These are phyloP conservation scores for Boletus insuetus DNA, from an alignment of 768 basidiomycete species.

Conservation along the genomic window DNA sequence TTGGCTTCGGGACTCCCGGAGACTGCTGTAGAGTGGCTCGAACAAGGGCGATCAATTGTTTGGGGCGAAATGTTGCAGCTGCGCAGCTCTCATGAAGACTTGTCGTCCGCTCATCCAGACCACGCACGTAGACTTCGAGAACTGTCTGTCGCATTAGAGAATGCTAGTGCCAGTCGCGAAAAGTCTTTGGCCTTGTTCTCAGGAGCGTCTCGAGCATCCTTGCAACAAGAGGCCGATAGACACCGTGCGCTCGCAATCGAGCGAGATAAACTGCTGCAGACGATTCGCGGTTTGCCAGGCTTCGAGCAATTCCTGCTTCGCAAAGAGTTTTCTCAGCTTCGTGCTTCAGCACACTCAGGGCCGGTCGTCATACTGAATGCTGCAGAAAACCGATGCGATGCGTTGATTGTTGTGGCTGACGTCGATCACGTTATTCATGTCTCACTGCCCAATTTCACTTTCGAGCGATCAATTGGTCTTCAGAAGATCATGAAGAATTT, in stretches of 20 bases:
- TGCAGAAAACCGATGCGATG: constrained; percentile 30
- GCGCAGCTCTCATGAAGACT: constrained; percentile 1
- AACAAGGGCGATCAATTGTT: constrained; percentile 11
- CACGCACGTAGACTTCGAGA: background rate
- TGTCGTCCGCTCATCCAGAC: background rate
- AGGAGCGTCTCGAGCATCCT: background rate
- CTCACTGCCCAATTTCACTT: background rate
- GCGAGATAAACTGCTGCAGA: background rate
- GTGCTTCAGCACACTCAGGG: background rate
- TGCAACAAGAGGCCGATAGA: background rate
- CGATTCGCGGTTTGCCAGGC: background rate
- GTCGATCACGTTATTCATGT: constrained; percentile 3
- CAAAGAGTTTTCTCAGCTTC: background rate
- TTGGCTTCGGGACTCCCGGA: constrained; percentile 5
- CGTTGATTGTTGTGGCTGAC: constrained; percentile 10
- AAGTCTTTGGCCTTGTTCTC: background rate
- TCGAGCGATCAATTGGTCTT: background rate
- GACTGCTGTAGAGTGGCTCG: constrained; percentile 11
- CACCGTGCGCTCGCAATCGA: constrained; percentile 3
- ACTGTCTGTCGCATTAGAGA: background rate
- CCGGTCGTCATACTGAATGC: background rate
- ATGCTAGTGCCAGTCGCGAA: background rate
- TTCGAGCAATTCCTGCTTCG: constrained; percentile 4
- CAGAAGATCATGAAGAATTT: background rate
- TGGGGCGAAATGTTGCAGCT: constrained; percentile 14